These are phyloP conservation scores for Clarireedia hainanense DNA, from an alignment of 2,329 filamentous ascomycete species.

Conservation along the genomic window DNA sequence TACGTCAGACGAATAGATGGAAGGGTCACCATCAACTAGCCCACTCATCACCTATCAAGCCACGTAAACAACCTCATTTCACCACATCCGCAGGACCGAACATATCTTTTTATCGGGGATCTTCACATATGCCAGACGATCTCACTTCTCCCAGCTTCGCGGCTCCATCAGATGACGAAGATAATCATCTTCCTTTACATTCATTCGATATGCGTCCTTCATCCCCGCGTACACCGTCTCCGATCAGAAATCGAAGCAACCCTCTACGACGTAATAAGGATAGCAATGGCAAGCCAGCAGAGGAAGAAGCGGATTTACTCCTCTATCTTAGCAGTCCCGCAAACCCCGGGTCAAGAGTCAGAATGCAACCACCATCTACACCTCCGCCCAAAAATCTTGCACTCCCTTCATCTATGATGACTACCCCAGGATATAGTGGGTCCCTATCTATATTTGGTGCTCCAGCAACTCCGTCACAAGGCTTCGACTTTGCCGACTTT, in stretches of 20 bases:
- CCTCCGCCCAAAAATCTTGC: constrained; percentile 64
- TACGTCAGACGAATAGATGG: constrained; percentile 54
- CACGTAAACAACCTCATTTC: constrained; percentile 66
- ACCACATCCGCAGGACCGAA: constrained; percentile 63
- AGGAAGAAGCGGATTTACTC: constrained; percentile 75
- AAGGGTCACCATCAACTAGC: constrained; percentile 71
- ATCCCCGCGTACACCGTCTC: constrained; percentile 73
- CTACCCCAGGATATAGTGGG: constrained; percentile 64
- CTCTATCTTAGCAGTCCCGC: constrained; percentile 84
- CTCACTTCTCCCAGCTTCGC: constrained; percentile 53
- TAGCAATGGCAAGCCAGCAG: constrained; percentile 51
- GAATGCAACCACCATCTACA: constrained; percentile 66
- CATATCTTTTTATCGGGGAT: constrained; percentile 66
- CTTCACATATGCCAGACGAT: constrained; percentile 51
- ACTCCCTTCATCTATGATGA: constrained; percentile 79
- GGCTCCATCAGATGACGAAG: constrained; percentile 69
- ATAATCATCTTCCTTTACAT: constrained; percentile 68
- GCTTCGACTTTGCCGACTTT: constrained; percentile 92
- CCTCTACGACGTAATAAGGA: constrained; percentile 41
- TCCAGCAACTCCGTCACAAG: constrained; percentile 71
- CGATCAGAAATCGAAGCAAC: constrained; percentile 49
- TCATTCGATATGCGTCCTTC: constrained; percentile 73
- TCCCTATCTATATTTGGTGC: constrained; percentile 57
- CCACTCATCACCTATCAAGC: constrained; percentile 81
- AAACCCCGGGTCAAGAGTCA: constrained; percentile 44